Percentiles rank a stretch among this genome's conserved stretches.
Conservation (phyloP, 106 monocot genomes). For the Amphibolis antarctica region DNA sequence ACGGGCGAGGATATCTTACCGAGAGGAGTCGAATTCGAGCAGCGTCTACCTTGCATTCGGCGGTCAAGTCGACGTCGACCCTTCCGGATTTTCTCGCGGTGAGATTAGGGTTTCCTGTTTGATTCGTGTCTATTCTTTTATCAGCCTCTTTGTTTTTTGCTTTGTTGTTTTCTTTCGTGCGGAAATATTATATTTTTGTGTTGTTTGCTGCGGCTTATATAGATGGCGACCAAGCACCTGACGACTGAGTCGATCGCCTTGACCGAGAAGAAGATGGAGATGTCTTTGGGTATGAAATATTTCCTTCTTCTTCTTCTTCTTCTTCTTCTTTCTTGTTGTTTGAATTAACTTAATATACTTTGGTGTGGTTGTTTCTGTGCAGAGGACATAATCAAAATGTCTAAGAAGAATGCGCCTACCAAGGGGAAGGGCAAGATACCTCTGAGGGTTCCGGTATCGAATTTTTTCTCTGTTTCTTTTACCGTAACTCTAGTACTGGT, state of each 20-base stretch:
- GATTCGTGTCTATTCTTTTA: too few species aligned
- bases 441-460: conserved; percentile 42
- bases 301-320: neutral
- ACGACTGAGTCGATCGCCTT: conserved; percentile 44
- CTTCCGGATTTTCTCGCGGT: too few species aligned
- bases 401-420: conserved; percentile 36
- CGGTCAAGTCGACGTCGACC: too few species aligned
- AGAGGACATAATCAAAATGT: conserved; percentile 99
- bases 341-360: neutral
- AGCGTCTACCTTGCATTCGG: too few species aligned
- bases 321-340: neutral
- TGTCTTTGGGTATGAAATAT: conserved; percentile 42
- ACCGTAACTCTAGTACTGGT: too few species aligned
- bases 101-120: too few species aligned
- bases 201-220: neutral
- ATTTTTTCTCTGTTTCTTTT: neutral
- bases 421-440: conserved; percentile 34
- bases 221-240: conserved; percentile 40
- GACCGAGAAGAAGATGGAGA: conserved; percentile 78
- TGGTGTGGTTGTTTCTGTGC: neutral
- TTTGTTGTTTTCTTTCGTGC: too few species aligned
- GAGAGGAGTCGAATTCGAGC: too few species aligned
- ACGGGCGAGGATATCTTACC: too few species aligned
- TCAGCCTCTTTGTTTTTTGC: too few species aligned
- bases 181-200: too few species aligned